These are phyloP conservation scores for Sphagnurus paluster DNA, from an alignment of 1,284 basidiomycete genomes.

Conservation along the genomic window DNA sequence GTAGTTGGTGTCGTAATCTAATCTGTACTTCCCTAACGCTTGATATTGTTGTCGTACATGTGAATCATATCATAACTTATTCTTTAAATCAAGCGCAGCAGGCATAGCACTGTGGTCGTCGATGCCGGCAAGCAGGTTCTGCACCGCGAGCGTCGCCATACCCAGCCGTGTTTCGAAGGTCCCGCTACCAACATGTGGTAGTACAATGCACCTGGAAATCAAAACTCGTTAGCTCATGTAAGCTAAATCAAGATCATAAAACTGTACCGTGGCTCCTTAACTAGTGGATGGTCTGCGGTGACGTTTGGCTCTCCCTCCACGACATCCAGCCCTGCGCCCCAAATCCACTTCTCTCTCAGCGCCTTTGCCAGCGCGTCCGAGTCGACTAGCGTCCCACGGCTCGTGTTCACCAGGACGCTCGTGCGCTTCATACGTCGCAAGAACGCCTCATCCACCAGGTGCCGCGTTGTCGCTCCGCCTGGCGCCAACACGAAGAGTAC, in stretches of 20 bases:
- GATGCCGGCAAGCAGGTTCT: conserved; percentile 62
- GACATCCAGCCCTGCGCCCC: conserved; percentile 92
- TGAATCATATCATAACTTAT: conserved; percentile 13
- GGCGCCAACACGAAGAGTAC: conserved; percentile 84
- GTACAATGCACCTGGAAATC: conserved; percentile 61
- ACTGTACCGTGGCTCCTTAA: conserved; percentile 67
- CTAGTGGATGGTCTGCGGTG: conserved; percentile 71
- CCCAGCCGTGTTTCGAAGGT: conserved; percentile 81
- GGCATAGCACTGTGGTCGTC: conserved; percentile 53
- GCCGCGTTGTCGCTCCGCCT: conserved; percentile 70
- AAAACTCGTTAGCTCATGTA: not conserved
- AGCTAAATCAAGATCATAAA: not conserved
- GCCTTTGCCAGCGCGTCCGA: conserved; percentile 85
- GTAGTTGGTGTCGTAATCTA: too few relatives aligned
- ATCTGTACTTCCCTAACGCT: too few relatives aligned
- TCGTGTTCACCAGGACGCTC: conserved; percentile 79
- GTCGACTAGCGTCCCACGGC: conserved; percentile 84
- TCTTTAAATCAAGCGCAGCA: conserved; percentile 42
- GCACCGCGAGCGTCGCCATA: conserved; percentile 77
- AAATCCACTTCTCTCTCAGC: conserved; percentile 75
- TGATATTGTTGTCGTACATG: too few relatives aligned
- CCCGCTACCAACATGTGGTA: conserved; percentile 92
- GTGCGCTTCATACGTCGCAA: conserved; percentile 83
- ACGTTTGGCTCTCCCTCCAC: conserved; percentile 91
- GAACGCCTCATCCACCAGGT: conserved; percentile 74